Conservation (phyloP, 1,139 yeast genomes). For the Suhomyces bribrorum region DNA sequence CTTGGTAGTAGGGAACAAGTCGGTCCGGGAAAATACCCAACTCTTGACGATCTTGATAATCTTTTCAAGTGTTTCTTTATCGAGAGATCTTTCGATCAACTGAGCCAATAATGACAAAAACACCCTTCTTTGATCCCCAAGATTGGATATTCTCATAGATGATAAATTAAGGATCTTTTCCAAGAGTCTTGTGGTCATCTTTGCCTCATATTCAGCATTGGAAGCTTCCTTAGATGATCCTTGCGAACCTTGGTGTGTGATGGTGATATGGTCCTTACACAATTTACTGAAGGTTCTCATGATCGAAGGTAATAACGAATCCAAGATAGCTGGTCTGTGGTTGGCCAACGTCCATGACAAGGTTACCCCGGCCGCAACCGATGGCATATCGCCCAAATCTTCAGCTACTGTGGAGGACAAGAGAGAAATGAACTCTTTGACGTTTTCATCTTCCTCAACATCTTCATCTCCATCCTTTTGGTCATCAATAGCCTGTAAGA, state of each 20-base stretch:
- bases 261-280: conserved; percentile 84
- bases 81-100: conserved; percentile 84
- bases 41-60: conserved; percentile 76
- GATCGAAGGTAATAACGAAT: conserved; percentile 69
- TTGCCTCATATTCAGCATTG: conserved; percentile 65
- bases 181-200: conserved; percentile 72
- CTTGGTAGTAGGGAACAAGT: conserved; percentile 89
- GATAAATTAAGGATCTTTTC: conserved; percentile 78
- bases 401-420: conserved; percentile 75
- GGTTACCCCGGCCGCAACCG: conserved; percentile 88
- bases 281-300: conserved; percentile 87
- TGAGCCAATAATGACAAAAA: conserved; percentile 86
- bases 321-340: conserved; percentile 71
- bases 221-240: conserved; percentile 30
- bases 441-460: conserved; percentile 58
- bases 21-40: conserved; percentile 87
- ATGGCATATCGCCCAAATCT: conserved; percentile 78
- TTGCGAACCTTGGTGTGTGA: conserved; percentile 52
- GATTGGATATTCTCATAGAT: conserved; percentile 73
- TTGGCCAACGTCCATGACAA: conserved; percentile 81
- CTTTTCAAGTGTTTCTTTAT: conserved; percentile 69
- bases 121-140: conserved; percentile 92
- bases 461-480: conserved; percentile 45
- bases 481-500: conserved; percentile 61
- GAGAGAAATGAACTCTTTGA: conserved; percentile 60